Base-by-base conservation (phyloP, 1,139 yeast genomes). In the Suhomyces kunorum region DNA sequence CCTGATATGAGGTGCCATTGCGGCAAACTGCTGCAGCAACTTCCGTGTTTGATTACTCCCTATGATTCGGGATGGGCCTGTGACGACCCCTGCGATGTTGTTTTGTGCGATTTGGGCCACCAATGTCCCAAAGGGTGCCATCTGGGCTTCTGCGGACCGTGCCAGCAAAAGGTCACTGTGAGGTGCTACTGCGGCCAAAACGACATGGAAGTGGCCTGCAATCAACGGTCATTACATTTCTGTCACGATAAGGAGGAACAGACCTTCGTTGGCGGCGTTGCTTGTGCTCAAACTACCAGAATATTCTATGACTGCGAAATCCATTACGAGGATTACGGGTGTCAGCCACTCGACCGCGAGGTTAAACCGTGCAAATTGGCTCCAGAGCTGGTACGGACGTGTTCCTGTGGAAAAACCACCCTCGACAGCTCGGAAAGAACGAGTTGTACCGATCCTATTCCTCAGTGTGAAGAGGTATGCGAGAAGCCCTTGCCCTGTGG, bases 141-240 rank as follows among this genome's bases (percentile, higher is more conserved):
- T 60, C 59, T 68, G 15, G 96, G 95, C 0, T 68, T 85, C 22
- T 89, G 97, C 66, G 96, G 95, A 0, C 68, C 71, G 7, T 89
- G 97, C 59, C 40, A 53, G 3, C 55, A 51, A 23, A 22, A 28
- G 1, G 58, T 78, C 3, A 57, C 56, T 8, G 73, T 76, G 2
- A 61, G 53, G 16, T 89, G 97, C 58, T 89, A 85, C 56, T 89
- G 97, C 66, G 96, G 96, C 0, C 71, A 74, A 32, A 65, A 74
- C 4, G 52, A 55, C 4, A 55, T 72, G 20, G 49, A 59, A 5
- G 61, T 83, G 2, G 58, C 61, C 36, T 87, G 94, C 53, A 59
- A 63, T 44, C 76, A 78, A n/a, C 65, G 71, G 38, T 49, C 46
- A 8, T 64, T 75, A 4, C 57, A 67, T 39, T 48, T 48, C 15